Conservation (phyloP, 1,139 yeast genomes). For the Taiozyma sp. region DNA sequence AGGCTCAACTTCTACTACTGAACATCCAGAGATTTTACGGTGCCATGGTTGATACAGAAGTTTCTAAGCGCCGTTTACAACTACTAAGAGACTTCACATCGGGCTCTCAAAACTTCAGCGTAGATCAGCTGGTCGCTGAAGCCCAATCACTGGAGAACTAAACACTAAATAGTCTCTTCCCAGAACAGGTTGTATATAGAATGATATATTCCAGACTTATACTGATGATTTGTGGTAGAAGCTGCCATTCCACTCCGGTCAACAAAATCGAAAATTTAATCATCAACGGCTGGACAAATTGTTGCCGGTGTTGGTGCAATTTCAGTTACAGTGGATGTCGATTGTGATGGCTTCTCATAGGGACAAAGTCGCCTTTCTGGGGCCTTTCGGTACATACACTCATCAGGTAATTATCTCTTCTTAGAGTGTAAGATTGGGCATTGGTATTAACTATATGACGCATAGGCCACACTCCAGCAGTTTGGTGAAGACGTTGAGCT, state of each 20-base stretch:
- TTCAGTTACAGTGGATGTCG: too few species aligned
- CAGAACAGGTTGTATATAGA: not conserved
- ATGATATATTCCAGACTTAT: too few species aligned
- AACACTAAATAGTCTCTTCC: slow-evolving; percentile 10
- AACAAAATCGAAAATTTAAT: too few species aligned
- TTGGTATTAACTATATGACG: not conserved
- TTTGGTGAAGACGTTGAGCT: slow-evolving; percentile 38
- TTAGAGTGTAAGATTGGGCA: not conserved
- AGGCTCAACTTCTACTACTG: slow-evolving; percentile 73
- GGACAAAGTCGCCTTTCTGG: slow-evolving; percentile 61
- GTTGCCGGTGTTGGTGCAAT: too few species aligned
- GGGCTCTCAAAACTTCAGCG: slow-evolving; percentile 60
- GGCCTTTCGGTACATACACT: slow-evolving; percentile 90
- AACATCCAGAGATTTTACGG: slow-evolving; percentile 91
- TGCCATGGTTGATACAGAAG: slow-evolving; percentile 42
- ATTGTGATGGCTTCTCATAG: slow-evolving; percentile 1
- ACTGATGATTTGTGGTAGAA: too few species aligned
- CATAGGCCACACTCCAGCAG: slow-evolving; percentile 75
- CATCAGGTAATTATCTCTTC: slow-evolving; percentile 59
- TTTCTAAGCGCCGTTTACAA: slow-evolving; percentile 45
- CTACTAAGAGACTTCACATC: slow-evolving; percentile 63
- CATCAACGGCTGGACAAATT: not conserved
- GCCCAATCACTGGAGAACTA: slow-evolving; percentile 65
- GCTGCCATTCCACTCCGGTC: too few species aligned
- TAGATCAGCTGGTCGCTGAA: slow-evolving; percentile 64